Evolutionary conservation across 768 basidiomycete species (phyloP).

Genomic region (Leccinum disarticulatum): DNA sequence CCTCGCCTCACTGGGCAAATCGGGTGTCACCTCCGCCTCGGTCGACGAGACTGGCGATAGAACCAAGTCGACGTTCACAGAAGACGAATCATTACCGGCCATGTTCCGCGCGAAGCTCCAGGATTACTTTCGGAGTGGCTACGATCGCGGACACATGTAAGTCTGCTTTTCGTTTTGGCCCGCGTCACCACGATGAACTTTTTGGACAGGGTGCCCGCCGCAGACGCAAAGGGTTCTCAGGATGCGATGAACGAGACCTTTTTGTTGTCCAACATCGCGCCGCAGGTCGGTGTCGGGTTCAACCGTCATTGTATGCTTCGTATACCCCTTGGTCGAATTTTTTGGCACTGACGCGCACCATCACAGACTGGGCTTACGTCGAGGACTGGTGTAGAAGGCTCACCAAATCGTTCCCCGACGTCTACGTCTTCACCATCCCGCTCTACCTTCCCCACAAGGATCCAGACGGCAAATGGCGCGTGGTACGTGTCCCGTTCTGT

Average conservation of each 20-base stretch:
- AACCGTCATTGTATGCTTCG: constrained; percentile 80
- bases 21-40: constrained; percentile 34
- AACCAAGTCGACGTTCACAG: constrained; percentile 72
- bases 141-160: constrained; percentile 97
- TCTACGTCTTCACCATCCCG: constrained; percentile 97
- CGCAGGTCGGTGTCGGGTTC: constrained; percentile 97
- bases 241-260: constrained; percentile 98
- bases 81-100: constrained; percentile 77
- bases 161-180: constrained; percentile 28
- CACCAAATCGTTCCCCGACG: constrained; percentile 86
- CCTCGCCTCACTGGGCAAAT: constrained; percentile 63
- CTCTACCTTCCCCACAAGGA: constrained; percentile 90
- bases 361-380: constrained; percentile 90
- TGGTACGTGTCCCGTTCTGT: constrained; percentile 54
- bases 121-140: constrained; percentile 92
- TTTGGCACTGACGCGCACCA: not conserved
- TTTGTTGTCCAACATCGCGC: constrained; percentile 91
- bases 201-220: constrained; percentile 81
- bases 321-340: no score
- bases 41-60: constrained; percentile 60
- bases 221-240: constrained; percentile 91
- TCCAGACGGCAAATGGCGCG: constrained; percentile 90
- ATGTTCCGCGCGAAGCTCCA: constrained; percentile 78
- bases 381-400: constrained; percentile 94
- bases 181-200: no score